Base-by-base conservation (phyloP, 2,329 filamentous ascomycete species). In the Talaromyces sp. region DNA sequence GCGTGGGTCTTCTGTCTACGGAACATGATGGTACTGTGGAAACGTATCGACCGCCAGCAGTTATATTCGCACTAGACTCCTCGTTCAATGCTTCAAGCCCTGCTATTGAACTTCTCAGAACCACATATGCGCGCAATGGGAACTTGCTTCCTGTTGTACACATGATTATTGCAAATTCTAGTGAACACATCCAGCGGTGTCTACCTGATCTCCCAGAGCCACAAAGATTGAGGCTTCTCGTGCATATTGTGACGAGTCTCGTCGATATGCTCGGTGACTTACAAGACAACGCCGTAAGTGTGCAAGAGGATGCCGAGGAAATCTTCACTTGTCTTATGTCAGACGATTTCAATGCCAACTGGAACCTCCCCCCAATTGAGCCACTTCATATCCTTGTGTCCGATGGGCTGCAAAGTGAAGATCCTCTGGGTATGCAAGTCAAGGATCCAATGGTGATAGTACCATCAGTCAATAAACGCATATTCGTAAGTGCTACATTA, bases 181-280 rank as follows among this genome's bases (percentile, higher is more conserved):
- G 75, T 42, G 79, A 81, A 63, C 79, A 81, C 66, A 75, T 81
- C 40, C 73, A 77, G 59, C 72, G 73, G 46, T 81, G 78, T 64
- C 71, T 80, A 33, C 76, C 79, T 4, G 68, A 75, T 40, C 64
- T 73, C 21, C 66, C 72, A 2, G 72, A 75, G 35, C 50, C 71
- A 2, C 58, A 76, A 46, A 70, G 69, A 28, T 69, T 79, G 25
- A 70, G 71, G 4, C 61, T 74, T 18, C 68, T 79, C 44, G 61
- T 77, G 28, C 71, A 75, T 46, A 72, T 75, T 64, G 73, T 73
- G 14, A 66, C 66, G 9, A 69, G 69, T 54, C 69, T 77, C 39
- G 70, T 70, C 52, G 68, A 74, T 59, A 68, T 70, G 23, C 75
- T 77, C 5, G 77, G 77, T 21, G 77, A 79, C 50, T 70, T 79